Base-by-base conservation (phyloP, 202 grass and related monocot species). In the Panicum hallii region DNA sequence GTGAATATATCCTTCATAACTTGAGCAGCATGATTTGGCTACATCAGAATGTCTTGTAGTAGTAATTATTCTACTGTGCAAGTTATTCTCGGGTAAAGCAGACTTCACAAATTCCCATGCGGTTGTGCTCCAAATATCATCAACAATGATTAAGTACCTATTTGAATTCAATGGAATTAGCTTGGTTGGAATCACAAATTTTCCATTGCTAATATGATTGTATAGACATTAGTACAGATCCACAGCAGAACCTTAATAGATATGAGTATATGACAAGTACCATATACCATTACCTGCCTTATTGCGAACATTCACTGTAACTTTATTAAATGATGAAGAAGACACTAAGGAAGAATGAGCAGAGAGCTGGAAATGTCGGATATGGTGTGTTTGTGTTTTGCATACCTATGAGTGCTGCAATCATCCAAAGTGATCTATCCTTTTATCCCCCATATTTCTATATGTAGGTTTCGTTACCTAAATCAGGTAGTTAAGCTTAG, bases 141-240 rank as follows among this genome's bases (percentile, higher is more conserved):
- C 78, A 56, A 81, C 50, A 38, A 81, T 44, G 19, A 81, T 42
- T 0, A 69, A 19, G n/a, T 70, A 81, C 78, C 78, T 80, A 66
- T 38, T 22, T 19, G 0, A 12, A 17, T 7, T 13, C 20, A 71
- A 15, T 8, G 6, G 0, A 22, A 8, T 48, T 48, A 48, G 42
- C 13, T 6, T 45, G 20, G 1, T 12, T n/a, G 22, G 7, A 14
- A 23, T 43, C 42, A 10, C 16, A 20, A 11, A 68, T 9, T 53
- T 68, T 9, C 16, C 9, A 43, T 43, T 68, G 17, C 65, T 44
- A 43, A 3, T 43, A 68, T 32, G 19, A 36, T 32, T 5, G 36
- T 4, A 9, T 68, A 66, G 14, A 4, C 36, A 38, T 66, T 19
- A 58, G 55, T 58, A 23, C 55, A 58, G 7, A 8, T 57, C 54